Conservation (phyloP, 345 rosid genomes). For the Bruguiera sexangula region DNA sequence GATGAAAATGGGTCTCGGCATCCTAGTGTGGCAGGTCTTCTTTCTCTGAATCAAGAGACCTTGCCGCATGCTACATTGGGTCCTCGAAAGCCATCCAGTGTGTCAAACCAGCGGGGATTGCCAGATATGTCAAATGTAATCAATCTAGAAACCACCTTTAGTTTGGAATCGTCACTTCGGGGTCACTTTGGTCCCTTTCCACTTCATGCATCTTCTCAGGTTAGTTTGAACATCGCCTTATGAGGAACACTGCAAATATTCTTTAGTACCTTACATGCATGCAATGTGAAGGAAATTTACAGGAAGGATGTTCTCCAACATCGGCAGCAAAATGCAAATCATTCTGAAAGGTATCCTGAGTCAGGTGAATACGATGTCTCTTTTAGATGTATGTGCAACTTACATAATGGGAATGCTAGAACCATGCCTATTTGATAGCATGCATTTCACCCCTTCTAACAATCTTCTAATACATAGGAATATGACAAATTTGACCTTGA, state of each 20-base stretch:
- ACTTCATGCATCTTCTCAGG: constrained; percentile 41
- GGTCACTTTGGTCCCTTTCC: constrained; percentile 49
- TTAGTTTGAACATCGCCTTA: constrained; percentile 19
- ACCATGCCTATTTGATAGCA: no score
- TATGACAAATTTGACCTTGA: background rate
- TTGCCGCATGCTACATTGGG: constrained; percentile 24
- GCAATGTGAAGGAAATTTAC: constrained; percentile 43
- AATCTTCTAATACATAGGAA: background rate
- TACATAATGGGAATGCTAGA: no score
- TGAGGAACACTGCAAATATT: background rate
- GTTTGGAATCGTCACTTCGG: constrained; percentile 55
- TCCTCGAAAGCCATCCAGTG: constrained; percentile 38
- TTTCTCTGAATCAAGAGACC: constrained; percentile 37
- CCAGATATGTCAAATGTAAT: constrained; percentile 38
- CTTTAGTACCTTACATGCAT: constrained; percentile 10
- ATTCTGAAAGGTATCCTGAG: constrained; percentile 27
- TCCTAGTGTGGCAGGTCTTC: constrained; percentile 23
- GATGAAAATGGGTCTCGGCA: constrained; percentile 34
- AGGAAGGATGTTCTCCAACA: constrained; percentile 42
- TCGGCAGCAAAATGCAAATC: constrained; percentile 39
- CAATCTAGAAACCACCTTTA: constrained; percentile 42
- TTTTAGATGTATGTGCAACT: background rate
- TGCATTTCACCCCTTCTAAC: no score
- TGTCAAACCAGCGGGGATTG: constrained; percentile 30
- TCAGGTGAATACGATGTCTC: background rate